Evolutionary conservation across 1,284 basidiomycete species (phyloP).

Genomic region (Tylopilus orsonianus): DNA sequence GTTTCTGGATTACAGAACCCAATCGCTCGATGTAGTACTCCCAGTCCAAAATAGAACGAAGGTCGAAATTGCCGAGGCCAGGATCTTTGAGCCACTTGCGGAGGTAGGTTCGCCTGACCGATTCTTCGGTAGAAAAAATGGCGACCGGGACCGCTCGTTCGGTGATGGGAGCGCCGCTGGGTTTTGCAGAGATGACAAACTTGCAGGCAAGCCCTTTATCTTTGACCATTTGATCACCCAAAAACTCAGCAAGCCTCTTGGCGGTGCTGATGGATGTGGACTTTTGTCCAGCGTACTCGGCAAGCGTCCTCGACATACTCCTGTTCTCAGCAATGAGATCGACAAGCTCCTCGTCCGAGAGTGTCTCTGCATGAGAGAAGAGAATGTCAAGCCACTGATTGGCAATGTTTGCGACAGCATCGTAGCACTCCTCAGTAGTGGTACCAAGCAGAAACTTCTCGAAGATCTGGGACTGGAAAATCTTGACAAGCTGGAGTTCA

Average conservation of each 20-base stretch:
- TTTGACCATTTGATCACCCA: slow-evolving; percentile 99
- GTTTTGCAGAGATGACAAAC: slow-evolving; percentile 97
- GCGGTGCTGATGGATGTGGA: slow-evolving; percentile 99
- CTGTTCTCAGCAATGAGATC: slow-evolving; percentile 99
- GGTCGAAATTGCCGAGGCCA: slow-evolving; percentile 84
- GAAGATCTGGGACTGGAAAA: slow-evolving; percentile 99
- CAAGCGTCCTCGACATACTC: slow-evolving; percentile 96
- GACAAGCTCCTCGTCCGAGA: slow-evolving; percentile 91
- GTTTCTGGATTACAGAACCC: slow-evolving; percentile 97
- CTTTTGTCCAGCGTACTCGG: slow-evolving; percentile 96
- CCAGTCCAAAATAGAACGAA: slow-evolving; percentile 97
- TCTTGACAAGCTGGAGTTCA: slow-evolving; percentile 98
- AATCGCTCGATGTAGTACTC: slow-evolving; percentile 97
- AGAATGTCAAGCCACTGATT: slow-evolving; percentile 98
- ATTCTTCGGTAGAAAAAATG: slow-evolving; percentile 95
- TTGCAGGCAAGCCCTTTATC: slow-evolving; percentile 99
- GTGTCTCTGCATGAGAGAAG: slow-evolving; percentile 80
- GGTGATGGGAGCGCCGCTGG: slow-evolving; percentile 92
- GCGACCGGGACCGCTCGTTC: slow-evolving; percentile 98
- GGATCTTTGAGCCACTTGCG: slow-evolving; percentile 98
- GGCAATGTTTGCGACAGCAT: slow-evolving; percentile 90
- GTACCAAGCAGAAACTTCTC: slow-evolving; percentile 94
- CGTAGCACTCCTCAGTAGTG: slow-evolving; percentile 95
- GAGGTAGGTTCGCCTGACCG: slow-evolving; percentile 87
- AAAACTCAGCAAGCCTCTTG: slow-evolving; percentile 91